Percentiles rank a stretch among this genome's conserved stretches.
Conservation (phyloP, 176 grass and related monocot species). For the Luzula sylvatica region DNA sequence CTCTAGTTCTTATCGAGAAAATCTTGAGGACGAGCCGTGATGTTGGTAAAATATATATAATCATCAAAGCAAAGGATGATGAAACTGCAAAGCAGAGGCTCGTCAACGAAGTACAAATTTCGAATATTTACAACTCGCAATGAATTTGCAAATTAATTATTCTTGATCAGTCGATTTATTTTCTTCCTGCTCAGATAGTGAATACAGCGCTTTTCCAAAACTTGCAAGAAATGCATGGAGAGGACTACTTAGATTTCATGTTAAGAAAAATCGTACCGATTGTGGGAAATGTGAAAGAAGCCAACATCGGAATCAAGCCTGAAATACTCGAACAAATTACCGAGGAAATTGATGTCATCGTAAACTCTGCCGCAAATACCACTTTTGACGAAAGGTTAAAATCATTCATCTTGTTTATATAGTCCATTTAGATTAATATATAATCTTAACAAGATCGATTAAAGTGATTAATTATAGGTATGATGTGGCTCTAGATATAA, state of each 20-base stretch:
- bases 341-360: slow-evolving; percentile 52
- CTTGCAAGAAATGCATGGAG: slow-evolving; percentile 57
- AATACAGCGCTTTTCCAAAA: slow-evolving; percentile 64
- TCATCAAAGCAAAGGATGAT: slow-evolving; percentile 74
- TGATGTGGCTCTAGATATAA: slow-evolving; percentile 83
- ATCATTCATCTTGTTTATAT: slow-evolving; percentile 1
- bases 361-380: slow-evolving; percentile 83
- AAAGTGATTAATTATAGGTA: slow-evolving; percentile 65
- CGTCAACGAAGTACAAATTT: slow-evolving; percentile 40
- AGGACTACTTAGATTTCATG: slow-evolving; percentile 53
- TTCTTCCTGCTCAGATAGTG: slow-evolving; percentile 54
- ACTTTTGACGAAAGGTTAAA: slow-evolving; percentile 91
- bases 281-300: slow-evolving; percentile 63
- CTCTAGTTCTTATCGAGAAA: slow-evolving; percentile 92
- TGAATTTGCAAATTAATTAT: not conserved
- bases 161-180: too few species aligned
- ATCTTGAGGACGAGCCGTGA: slow-evolving; percentile 63
- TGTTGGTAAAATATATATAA: slow-evolving; percentile 79
- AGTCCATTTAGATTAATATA: too few species aligned
- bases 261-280: slow-evolving; percentile 59
- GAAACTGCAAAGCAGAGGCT: slow-evolving; percentile 50
- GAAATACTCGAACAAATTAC: slow-evolving; percentile 49
- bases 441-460: too few species aligned
- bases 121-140: not conserved
- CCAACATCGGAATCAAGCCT: slow-evolving; percentile 60